These are phyloP conservation scores for Picocystis sp. DNA, from an alignment of 163 green algal genomes.

Conservation along the genomic window DNA sequence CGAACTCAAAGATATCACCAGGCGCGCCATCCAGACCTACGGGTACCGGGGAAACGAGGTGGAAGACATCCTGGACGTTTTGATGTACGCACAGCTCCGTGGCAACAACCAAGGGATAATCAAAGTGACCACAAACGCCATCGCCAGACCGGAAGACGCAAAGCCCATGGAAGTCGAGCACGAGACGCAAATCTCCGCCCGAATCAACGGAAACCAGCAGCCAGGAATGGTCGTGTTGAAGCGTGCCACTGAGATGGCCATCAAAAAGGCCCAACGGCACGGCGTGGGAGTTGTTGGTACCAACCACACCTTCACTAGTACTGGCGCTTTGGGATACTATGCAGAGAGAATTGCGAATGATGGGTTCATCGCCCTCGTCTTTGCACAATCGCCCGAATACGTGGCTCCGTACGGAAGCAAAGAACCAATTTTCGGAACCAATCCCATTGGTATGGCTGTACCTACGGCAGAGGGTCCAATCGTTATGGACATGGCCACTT, in stretches of 20 bases:
- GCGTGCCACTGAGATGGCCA: constrained; percentile 29
- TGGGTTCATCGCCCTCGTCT: constrained; percentile 46
- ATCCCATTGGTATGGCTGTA: constrained; percentile 14
- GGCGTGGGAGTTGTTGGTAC: constrained; percentile 57
- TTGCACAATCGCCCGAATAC: constrained; percentile 60
- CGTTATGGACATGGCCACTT: constrained; percentile 57
- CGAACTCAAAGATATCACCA: no score
- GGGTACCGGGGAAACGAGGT: no score
- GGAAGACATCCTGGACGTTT: constrained; percentile 27
- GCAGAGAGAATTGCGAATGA: constrained; percentile 32
- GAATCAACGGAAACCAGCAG: constrained; percentile 42
- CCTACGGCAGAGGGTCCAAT: constrained; percentile 11
- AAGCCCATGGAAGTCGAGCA: constrained; percentile 25
- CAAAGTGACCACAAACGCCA: constrained; percentile 47
- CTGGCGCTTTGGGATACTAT: constrained; percentile 53
- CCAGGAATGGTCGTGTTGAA: constrained; percentile 46
- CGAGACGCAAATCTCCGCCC: constrained; percentile 34
- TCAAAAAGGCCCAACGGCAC: constrained; percentile 29
- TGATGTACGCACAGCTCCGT: constrained; percentile 61
- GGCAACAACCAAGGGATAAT: constrained; percentile 67
- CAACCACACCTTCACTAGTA: constrained; percentile 47
- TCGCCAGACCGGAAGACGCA: constrained; percentile 21
- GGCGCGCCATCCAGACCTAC: no score
- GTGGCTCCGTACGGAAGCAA: constrained; percentile 42
- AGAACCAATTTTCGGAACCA: constrained; percentile 24